phyloP scores from a whole-genome alignment of 1,284 basidiomycete genomes.

The Somion occarium region DNA sequence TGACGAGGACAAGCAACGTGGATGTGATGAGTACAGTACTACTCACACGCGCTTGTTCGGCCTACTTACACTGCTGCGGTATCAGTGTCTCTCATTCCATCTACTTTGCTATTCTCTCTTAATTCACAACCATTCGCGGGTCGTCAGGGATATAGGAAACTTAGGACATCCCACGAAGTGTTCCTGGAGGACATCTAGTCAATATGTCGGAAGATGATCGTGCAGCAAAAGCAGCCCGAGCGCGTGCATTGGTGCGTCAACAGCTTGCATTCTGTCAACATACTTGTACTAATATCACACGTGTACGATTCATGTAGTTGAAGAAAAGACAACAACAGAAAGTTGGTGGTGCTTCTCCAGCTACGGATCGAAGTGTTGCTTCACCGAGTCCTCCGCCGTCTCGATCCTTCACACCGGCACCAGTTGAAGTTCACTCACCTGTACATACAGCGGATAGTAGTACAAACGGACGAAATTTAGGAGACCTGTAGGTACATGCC shows the following conservation, averaged over 20 bases:
- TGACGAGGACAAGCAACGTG: background rate
- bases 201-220: conserved; percentile 63
- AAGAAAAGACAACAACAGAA: conserved; percentile 70
- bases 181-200: conserved; percentile 14
- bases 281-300: conserved; percentile 10
- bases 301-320: conserved; percentile 38
- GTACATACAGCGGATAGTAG: conserved; percentile 2
- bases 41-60: background rate
- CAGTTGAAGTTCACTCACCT: conserved; percentile 19
- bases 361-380: conserved; percentile 26
- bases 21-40: background rate
- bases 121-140: no score
- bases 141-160: background rate
- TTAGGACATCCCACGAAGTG: background rate
- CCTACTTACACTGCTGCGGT: no score
- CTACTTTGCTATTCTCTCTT: background rate
- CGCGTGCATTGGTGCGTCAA: conserved; percentile 51
- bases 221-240: conserved; percentile 73
- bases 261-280: conserved; percentile 9
- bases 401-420: conserved; percentile 46
- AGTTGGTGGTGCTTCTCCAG: conserved; percentile 32
- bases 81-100: background rate
- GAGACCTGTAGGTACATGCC: conserved; percentile 27
- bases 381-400: conserved; percentile 42
- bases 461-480: conserved; percentile 18